phyloP scores from a whole-genome alignment of 1,284 basidiomycete species.

The Testicularia cyperi region DNA sequence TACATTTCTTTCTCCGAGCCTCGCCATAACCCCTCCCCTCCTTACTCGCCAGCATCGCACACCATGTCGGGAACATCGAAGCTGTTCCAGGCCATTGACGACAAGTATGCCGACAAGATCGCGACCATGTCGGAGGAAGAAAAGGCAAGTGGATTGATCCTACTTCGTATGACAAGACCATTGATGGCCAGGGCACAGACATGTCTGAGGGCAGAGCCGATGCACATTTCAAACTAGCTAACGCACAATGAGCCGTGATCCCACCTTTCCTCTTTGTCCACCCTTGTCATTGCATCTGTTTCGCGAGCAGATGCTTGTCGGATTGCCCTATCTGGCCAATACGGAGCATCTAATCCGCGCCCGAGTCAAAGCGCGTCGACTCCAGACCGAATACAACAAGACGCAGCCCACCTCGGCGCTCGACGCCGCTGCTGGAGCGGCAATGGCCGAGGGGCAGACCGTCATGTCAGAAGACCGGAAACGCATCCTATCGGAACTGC shows the following conservation, averaged over 20 bases:
- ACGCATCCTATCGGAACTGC: slow-evolving; percentile 15
- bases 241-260: too few relatives aligned
- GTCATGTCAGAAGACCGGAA: slow-evolving; percentile 25
- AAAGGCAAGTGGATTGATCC: slow-evolving; percentile 4
- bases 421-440: slow-evolving; percentile 2
- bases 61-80: slow-evolving; percentile 37
- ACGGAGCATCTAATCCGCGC: slow-evolving; percentile 21
- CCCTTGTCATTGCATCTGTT: too few relatives aligned
- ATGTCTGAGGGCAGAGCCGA: too few relatives aligned
- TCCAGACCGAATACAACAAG: slow-evolving; percentile 31
- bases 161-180: too few relatives aligned
- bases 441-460: slow-evolving; percentile 12
- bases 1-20: too few relatives aligned
- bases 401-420: slow-evolving; percentile 25
- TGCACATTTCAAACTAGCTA: too few relatives aligned
- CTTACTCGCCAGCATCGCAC: too few relatives aligned
- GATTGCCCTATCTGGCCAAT: slow-evolving; percentile 33
- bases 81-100: slow-evolving; percentile 19
- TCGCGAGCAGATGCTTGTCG: slow-evolving; percentile 32
- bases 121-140: slow-evolving; percentile 14
- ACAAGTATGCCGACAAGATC: slow-evolving; percentile 8
- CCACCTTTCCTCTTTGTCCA: too few relatives aligned
- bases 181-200: too few relatives aligned
- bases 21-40: too few relatives aligned
- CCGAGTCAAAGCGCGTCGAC: slow-evolving; percentile 21